Conservation (phyloP, 1,284 basidiomycete genomes). For the Volvariella volvacea region DNA sequence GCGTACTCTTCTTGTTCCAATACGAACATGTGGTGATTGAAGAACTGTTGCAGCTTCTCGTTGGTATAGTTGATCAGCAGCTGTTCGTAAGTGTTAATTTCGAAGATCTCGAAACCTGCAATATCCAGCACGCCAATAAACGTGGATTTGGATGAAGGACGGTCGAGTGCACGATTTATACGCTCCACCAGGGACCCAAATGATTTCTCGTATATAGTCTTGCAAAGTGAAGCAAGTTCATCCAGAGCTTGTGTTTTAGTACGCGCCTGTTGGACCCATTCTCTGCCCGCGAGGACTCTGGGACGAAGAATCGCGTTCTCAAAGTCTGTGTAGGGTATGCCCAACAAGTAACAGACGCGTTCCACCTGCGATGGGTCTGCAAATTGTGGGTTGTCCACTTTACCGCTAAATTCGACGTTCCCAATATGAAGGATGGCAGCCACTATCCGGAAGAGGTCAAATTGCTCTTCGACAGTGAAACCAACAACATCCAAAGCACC, state of each 20-base stretch:
- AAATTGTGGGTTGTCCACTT: slow-evolving; percentile 87
- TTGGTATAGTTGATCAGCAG: slow-evolving; percentile 99
- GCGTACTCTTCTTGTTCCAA: slow-evolving; percentile 99
- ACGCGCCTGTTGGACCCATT: slow-evolving; percentile 94
- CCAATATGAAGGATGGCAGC: slow-evolving; percentile 95
- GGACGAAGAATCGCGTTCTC: slow-evolving; percentile 84
- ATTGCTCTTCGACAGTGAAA: slow-evolving; percentile 79
- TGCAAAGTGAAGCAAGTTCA: slow-evolving; percentile 89
- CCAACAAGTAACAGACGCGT: slow-evolving; percentile 89
- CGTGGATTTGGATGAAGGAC: slow-evolving; percentile 87
- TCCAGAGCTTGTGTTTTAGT: slow-evolving; percentile 91
- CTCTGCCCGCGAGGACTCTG: slow-evolving; percentile 88
- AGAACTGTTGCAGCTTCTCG: slow-evolving; percentile 95
- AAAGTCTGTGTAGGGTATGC: slow-evolving; percentile 87
- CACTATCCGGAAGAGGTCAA: slow-evolving; percentile 91
- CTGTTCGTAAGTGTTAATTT: slow-evolving; percentile 92
- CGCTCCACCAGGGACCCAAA: slow-evolving; percentile 93
- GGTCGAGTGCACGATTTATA: slow-evolving; percentile 91
- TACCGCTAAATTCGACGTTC: slow-evolving; percentile 80
- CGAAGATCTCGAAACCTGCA: slow-evolving; percentile 97
- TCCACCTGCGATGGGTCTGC: slow-evolving; percentile 79
- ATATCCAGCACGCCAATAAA: slow-evolving; percentile 99
- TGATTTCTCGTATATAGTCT: slow-evolving; percentile 96
- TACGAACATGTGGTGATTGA: slow-evolving; percentile 99
- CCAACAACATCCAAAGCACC: slow-evolving; percentile 83